Evolutionary conservation across 495 filamentous ascomycete genomes (phyloP), one percentile per base, ranked within the genome.

Genomic region (Penicillium longicatenatum): DNA sequence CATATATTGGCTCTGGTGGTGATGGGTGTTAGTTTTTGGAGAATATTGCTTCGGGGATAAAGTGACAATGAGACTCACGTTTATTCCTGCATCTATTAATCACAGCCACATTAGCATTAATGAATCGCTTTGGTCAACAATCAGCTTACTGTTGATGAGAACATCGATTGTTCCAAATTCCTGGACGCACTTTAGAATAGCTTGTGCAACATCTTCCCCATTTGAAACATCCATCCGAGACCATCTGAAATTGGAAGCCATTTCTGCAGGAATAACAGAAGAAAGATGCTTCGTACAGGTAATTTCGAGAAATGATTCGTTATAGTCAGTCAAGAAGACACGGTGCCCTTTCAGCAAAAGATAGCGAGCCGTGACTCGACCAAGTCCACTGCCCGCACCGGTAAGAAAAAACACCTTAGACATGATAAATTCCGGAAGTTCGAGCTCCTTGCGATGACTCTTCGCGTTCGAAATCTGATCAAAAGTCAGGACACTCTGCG

Each of bases 241-340:
- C 43, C 43, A 46, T 4, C 14, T 22, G 43, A 46, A 46, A 6
- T 46, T 46, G 10, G 3, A 19, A 2, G 7, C 10, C 12, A 12
- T 4, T 22, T 46, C 43, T 14, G 20, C 2, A 3, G 43, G 22
- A 11, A 46, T 4, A 1, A 46, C 43, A 5, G 43, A 46, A n/a
- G 43, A 10, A 5, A 46, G 20, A 16, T 46, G 43, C 10, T 22
- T 24, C 7, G 20, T 26, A 12, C 43, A 46, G 3, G 43, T 46
- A 0, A n/a, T 30, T 10, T 53, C 22, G 6, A 53, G 37, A 30
- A 53, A 53, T 10, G 24, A 20, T 14, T 21, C 14, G 20, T 53
- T 55, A 17, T 55, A 47, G n/a, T 55, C 52, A 17, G 52, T 55
- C 3, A 55, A 29, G 12, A 55, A 55, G 43, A 55, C 52, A 11